Percentiles rank a stretch among this genome's conserved stretches.
These are phyloP conservation scores for Aurinia saxatilis DNA, from an alignment of 345 rosid species.

Conservation along the genomic window DNA sequence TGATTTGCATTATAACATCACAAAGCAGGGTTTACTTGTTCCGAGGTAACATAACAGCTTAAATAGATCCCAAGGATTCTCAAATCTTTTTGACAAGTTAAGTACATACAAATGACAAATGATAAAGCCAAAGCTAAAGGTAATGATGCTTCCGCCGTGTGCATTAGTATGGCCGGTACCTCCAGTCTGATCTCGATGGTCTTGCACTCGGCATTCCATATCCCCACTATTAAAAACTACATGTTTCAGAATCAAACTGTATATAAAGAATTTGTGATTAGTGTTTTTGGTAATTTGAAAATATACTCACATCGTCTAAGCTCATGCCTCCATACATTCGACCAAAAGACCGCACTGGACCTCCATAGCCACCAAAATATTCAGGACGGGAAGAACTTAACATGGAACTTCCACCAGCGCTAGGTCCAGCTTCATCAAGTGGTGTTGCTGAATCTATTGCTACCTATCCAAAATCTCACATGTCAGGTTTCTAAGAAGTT, in stretches of 20 bases:
- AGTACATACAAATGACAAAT: slow-evolving; percentile 24
- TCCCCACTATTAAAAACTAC: slow-evolving; percentile 46
- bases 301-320: slow-evolving; percentile 58
- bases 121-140: slow-evolving; percentile 7
- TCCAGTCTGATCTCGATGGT: slow-evolving; percentile 82
- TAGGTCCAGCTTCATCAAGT: slow-evolving; percentile 71
- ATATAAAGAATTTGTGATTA: not conserved
- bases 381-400: slow-evolving; percentile 35
- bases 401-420: slow-evolving; percentile 44
- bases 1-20: not conserved
- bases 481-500: not conserved
- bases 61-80: not conserved
- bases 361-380: slow-evolving; percentile 74
- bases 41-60: not conserved
- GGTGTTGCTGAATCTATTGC: slow-evolving; percentile 98
- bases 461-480: slow-evolving; percentile 40
- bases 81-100: slow-evolving; percentile 1
- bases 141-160: not conserved
- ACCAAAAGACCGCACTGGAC: slow-evolving; percentile 71
- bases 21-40: slow-evolving; percentile 2
- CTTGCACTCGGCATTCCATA: slow-evolving; percentile 54
- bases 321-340: slow-evolving; percentile 78
- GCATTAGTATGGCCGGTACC: slow-evolving; percentile 76
- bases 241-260: not conserved
- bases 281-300: not conserved